Percentiles rank a stretch among this genome's conserved stretches.
Evolutionary conservation across 768 basidiomycete species (phyloP).

Genomic region (Infundibulicybe gibba): DNA sequence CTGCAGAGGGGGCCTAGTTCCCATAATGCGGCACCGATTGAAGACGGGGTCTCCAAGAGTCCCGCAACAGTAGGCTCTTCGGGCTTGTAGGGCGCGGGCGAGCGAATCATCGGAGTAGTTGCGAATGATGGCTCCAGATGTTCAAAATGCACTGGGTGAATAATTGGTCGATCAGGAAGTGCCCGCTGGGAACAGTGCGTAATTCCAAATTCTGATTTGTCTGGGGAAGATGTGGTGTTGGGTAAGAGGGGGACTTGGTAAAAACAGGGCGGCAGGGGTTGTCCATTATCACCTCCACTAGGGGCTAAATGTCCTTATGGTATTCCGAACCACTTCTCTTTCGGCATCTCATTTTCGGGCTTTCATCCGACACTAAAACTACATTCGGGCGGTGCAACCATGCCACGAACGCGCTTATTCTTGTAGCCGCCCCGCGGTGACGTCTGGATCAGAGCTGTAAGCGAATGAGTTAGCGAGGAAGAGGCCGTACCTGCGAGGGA

Average conservation of each 20-base stretch:
- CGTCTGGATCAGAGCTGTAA: conserved; percentile 9
- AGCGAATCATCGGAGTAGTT: too few relatives aligned
- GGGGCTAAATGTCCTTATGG: neutral
- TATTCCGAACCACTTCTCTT: neutral
- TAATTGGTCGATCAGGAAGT: too few relatives aligned
- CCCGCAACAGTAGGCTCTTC: too few relatives aligned
- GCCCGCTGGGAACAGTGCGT: too few relatives aligned
- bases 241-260: too few relatives aligned
- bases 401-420: conserved; percentile 21
- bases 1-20: conserved; percentile 12
- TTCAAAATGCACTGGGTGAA: too few relatives aligned
- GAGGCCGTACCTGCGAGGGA: conserved; percentile 38
- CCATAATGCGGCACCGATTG: conserved; percentile 8
- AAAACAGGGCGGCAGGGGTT: neutral
- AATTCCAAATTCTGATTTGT: too few relatives aligned
- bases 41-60: too few relatives aligned
- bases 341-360: neutral
- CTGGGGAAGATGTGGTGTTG: too few relatives aligned
- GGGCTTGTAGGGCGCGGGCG: too few relatives aligned
- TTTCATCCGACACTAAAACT: conserved; percentile 14
- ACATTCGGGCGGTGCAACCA: conserved; percentile 22
- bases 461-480: conserved; percentile 13
- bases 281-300: conserved; percentile 3
- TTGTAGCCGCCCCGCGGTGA: neutral
- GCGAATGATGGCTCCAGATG: too few relatives aligned